Evolutionary conservation across 140 eudicot genomes (phyloP), one percentile per base, ranked within the genome.

Genomic region (Anethum foeniculum): DNA sequence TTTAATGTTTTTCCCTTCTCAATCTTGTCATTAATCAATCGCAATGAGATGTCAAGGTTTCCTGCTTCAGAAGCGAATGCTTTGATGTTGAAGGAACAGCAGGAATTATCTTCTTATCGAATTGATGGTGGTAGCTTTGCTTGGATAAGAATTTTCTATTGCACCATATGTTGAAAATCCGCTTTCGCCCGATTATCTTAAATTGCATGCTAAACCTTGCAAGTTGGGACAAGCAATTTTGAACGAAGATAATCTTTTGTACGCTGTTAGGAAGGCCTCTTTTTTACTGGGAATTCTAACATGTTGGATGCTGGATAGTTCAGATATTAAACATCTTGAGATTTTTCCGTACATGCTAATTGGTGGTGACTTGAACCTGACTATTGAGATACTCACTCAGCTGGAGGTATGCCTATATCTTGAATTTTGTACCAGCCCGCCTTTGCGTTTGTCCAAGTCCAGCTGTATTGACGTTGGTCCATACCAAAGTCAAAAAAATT

Each of bases 371-470:
- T 81, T 95, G 81, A 90, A 90, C 75, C 75, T 92, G 67, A 95
- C 99, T 68, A 88, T 92, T 75, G 96, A 93, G 81, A 92, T 93
- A 92, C 99, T 95, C 84, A 89, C 96, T 62, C 99, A 93, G 88
- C 96, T 91, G 56, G 98, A 92, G 99, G 99, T 94, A 88, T 71
- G 56, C 68, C 34, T 11, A 16, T 47, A 41, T 77, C 60, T 38
- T 48, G 21, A 18, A 16, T 46, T 71, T 44, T 27, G 46, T 74
- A 74, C 78, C 36, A 39, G 5, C 43, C 43, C 46, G 46, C 9
- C 0, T 41, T 41, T 41, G 46, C 4, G 9, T 41, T 41, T 41
- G 46, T 41, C 46, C 46, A 41, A 41, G 46, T 41, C 46, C 46
- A 41, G 9, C 46, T 41, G 46, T 41, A 4, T 41, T 41, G 46